Conservation (phyloP, 2,329 filamentous ascomycete species). For the Sordariomycetes sp. region DNA sequence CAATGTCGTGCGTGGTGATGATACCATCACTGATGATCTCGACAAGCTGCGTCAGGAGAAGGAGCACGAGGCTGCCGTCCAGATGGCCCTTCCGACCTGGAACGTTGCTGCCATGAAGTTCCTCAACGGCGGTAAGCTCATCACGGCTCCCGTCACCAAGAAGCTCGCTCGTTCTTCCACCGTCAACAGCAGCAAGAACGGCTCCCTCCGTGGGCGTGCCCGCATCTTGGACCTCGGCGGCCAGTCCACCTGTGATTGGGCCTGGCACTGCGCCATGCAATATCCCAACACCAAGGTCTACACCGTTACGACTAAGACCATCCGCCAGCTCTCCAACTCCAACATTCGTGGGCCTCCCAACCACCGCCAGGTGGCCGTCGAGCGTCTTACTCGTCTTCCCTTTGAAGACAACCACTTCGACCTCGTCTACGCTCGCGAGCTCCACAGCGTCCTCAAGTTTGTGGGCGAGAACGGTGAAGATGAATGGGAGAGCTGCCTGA, state of each 20-base stretch:
- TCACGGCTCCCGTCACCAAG: constrained; percentile 55
- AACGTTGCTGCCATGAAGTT: constrained; percentile 52
- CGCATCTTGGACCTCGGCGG: constrained; percentile 82
- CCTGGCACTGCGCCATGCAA: constrained; percentile 82
- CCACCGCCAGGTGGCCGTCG: constrained; percentile 73
- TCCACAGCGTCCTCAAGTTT: constrained; percentile 77
- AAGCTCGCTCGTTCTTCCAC: constrained; percentile 46
- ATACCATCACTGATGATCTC: constrained; percentile 52
- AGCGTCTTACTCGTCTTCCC: constrained; percentile 69
- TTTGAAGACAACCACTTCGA: constrained; percentile 85
- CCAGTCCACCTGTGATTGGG: constrained; percentile 83
- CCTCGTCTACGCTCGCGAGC: constrained; percentile 77
- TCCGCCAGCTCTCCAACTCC: constrained; percentile 61
- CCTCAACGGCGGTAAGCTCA: constrained; percentile 55
- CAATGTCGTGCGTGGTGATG: constrained; percentile 67
- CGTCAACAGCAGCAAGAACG: constrained; percentile 32
- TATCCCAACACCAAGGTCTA: constrained; percentile 81
- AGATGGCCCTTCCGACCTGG: constrained; percentile 55
- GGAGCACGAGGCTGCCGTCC: constrained; percentile 70
- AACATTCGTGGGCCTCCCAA: constrained; percentile 79
- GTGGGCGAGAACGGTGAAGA: constrained; percentile 59
- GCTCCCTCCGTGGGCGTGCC: constrained; percentile 40
- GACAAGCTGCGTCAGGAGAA: constrained; percentile 60
- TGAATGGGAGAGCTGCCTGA: constrained; percentile 79
- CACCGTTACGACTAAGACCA: constrained; percentile 70